phyloP scores from a whole-genome alignment of 768 basidiomycete species.

The Lactifluus piperatus region DNA sequence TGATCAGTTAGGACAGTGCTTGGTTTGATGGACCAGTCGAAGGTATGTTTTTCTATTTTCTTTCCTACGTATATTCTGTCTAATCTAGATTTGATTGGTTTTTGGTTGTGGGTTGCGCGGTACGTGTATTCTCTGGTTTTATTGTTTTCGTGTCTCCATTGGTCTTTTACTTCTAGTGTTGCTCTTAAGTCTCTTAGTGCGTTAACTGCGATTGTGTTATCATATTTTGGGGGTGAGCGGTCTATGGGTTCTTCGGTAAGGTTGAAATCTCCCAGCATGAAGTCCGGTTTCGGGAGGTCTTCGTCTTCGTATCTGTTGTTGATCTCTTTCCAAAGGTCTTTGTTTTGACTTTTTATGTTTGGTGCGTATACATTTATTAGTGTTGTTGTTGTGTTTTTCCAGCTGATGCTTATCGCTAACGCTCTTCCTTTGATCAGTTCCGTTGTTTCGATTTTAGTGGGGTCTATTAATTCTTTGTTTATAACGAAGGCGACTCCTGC shows the following conservation, averaged over 20 bases:
- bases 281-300: not conserved
- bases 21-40: not conserved
- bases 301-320: fast-evolving
- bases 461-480: not conserved
- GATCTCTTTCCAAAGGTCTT: not conserved
- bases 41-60: not conserved
- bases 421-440: no score
- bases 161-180: not conserved
- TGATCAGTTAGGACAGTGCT: not conserved
- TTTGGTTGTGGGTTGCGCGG: not conserved
- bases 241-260: not conserved
- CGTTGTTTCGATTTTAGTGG: no score
- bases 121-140: not conserved
- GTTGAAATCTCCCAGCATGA: not conserved
- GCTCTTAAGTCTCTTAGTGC: not conserved
- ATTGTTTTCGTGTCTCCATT: not conserved
- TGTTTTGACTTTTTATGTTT: not conserved
- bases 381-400: no score
- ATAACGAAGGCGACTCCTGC: not conserved
- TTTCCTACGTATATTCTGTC: not conserved
- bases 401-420: no score
- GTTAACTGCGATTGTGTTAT: not conserved
- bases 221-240: not conserved
- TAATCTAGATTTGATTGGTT: not conserved
- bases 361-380: not conserved